Base-by-base conservation (phyloP, 208 protist species). In the Trypanosoma platydactyli region DNA sequence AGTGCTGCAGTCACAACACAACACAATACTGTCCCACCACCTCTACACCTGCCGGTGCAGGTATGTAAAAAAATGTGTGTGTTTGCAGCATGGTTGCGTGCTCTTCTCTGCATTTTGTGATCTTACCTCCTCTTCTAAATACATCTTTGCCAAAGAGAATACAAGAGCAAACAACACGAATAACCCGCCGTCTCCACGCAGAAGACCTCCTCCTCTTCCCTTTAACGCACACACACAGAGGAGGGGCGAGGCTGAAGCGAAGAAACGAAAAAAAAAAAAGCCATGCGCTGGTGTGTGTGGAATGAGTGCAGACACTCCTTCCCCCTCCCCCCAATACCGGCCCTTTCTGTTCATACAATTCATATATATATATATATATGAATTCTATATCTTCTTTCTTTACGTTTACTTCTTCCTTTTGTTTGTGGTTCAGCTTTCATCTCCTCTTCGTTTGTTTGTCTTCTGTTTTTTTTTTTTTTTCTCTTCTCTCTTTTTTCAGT, bases 211-310 rank as follows among this genome's bases (percentile, higher is more conserved):
- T 24, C 7, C 22, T 7, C 46, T 29, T 24, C 7, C 33, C 52
- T 59, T 45, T 2, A 3, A 52, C 16, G 30, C 44, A 11, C 5
- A 46, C 48, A 70, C 7, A 24, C 35, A 70, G 62, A 60, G 65
- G 71, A 46, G 58, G 48, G 49, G 33, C 30, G 67, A 44, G 53
- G 44, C 2, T 20, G 30, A 56, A 24, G 33, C 12, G 0, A 73
- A 40, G 59, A 60, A 46, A 59, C 57, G 24, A 3, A 67, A 11
- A 53, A 52, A 53, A 64, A 52, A 53, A 64, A 64, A 41, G 25
- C n/a, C n/a, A 41, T 18, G 7, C 7, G 38, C 25, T 5, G 1
- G 5, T 42, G 52, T 16, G 38, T 29, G 38, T 33, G n/a, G n/a
- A n/a, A n/a, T n/a, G n/a, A n/a, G n/a, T n/a, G n/a, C 5, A 57